Evolutionary conservation across 2,329 filamentous ascomycete species (phyloP), one percentile per base, ranked within the genome.

Genomic region (Epichloe coenophiala): DNA sequence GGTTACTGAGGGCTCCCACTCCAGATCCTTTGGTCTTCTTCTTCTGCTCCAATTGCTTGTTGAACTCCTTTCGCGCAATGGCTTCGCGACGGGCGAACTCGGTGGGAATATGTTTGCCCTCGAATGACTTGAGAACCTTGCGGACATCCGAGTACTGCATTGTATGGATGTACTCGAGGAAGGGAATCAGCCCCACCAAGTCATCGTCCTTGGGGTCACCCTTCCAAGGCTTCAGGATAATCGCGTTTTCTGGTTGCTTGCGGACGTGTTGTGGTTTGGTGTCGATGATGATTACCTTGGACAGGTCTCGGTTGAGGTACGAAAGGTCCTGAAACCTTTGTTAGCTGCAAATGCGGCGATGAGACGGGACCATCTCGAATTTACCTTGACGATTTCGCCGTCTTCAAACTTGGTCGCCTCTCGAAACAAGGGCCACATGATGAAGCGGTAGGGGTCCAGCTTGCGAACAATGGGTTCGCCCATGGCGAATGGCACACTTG

Each of bases 381-480:
- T 56, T 71, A 89, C 88, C 83, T 98, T 98, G 69, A 98, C 80
- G 62, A 97, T 90, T 69, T 96, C 87, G 56, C 93, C 93, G 56
- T 95, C 86, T 69, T 96, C 86, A 66, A 95, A 98, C 61, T 90
- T 87, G 53, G 93, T 97, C n/a, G 91, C 93, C 68, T 98, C 93
- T 50, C 93, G 81, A 74, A 88, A 97, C 45, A 98, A 73, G 2
- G 90, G 89, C 86, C 89, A 97, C 71, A 90, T 85, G 65, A 97
- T 89, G 66, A 97, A 88, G 61, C 85, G 87, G 75, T 86, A 97
- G 37, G 91, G 93, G 64, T 98, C 93, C 53, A 98, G 75, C 70
- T 98, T 98, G 61, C 88, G 83, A 57, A 96, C 80, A 48, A 98
- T 78, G 23, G 88, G 88, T 59, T 96, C 89, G 31, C 83, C 91